These are phyloP conservation scores for Urostyla sp. DNA, from an alignment of 73 alveolate species.

Conservation along the genomic window DNA sequence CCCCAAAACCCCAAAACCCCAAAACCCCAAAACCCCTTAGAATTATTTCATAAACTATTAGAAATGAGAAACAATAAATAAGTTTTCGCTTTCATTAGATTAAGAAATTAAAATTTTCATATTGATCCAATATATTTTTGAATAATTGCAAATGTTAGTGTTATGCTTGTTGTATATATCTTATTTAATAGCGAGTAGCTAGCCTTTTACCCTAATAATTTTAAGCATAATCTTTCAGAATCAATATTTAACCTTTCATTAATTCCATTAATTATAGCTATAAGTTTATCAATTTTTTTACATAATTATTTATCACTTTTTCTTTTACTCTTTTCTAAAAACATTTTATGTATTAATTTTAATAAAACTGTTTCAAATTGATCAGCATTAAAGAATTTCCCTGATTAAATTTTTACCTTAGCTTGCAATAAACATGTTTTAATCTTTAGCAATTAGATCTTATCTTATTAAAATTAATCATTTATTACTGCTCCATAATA, in stretches of 20 bases:
- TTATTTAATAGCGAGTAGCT: neutral
- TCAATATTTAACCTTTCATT: slow-evolving; percentile 2
- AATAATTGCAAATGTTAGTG: slow-evolving; percentile 6
- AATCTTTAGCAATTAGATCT: neutral
- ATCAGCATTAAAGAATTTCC: neutral
- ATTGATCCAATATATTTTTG: neutral
- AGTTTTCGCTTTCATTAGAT: no score
- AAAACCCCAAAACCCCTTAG: no score
- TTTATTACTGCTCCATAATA: slow-evolving; percentile 37
- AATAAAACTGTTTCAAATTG: slow-evolving; percentile 16
- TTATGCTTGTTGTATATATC: slow-evolving; percentile 7
- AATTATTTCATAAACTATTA: no score
- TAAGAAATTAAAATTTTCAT: no score
- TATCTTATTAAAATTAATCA: slow-evolving; percentile 24
- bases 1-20: no score
- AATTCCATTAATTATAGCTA: neutral
- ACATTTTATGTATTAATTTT: neutral
- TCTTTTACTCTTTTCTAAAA: neutral
- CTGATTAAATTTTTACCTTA: neutral
- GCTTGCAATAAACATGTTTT: neutral
- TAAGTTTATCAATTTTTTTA: neutral
- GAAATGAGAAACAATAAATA: no score
- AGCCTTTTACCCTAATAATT: slow-evolving; percentile 15
- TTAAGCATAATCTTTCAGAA: neutral
- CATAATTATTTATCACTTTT: neutral